Evolutionary conservation across 1,284 basidiomycete species (phyloP).

Genomic region (Schizopora paradoxa): DNA sequence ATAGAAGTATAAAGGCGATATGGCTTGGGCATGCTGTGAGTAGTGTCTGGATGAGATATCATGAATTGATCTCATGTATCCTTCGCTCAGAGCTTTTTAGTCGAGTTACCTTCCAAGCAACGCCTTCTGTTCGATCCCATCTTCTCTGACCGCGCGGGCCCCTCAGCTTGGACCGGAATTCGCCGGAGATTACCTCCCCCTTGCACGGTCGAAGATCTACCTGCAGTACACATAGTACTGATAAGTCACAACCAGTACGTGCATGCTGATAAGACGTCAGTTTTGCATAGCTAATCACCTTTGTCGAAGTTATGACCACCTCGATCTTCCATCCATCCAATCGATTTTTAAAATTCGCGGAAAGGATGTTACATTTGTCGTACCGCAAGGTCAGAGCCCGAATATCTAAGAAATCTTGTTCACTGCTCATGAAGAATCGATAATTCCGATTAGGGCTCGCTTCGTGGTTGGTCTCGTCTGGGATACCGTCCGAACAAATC

Average conservation of each 20-base stretch:
- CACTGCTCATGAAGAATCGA: not conserved
- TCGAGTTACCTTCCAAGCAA: conserved; percentile 24
- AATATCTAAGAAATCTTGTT: too few species aligned
- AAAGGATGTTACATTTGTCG: conserved; percentile 25
- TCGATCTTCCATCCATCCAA: conserved; percentile 27
- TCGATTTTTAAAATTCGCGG: conserved; percentile 21
- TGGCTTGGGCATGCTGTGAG: conserved; percentile 33
- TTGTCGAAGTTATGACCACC: conserved; percentile 29
- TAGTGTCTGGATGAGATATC: not conserved
- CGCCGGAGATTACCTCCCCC: conserved; percentile 28
- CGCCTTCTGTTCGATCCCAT: conserved; percentile 32
- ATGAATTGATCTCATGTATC: not conserved
- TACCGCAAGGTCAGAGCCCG: conserved; percentile 26
- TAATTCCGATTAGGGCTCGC: conserved; percentile 20
- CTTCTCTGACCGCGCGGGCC: conserved; percentile 29
- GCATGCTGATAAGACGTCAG: not conserved
- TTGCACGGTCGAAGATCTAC: conserved; percentile 29
- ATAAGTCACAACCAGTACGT: conserved; percentile 34
- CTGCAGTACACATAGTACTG: conserved; percentile 30
- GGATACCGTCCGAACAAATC: conserved; percentile 25
- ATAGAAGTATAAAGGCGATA: conserved; percentile 26
- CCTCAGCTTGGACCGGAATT: conserved; percentile 26
- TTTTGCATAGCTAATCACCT: not conserved
- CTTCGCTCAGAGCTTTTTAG: conserved; percentile 25
- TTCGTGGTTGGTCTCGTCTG: conserved; percentile 23